phyloP scores from a whole-genome alignment of 1,284 basidiomycete genomes.

The Singerocomus inundabilis region DNA sequence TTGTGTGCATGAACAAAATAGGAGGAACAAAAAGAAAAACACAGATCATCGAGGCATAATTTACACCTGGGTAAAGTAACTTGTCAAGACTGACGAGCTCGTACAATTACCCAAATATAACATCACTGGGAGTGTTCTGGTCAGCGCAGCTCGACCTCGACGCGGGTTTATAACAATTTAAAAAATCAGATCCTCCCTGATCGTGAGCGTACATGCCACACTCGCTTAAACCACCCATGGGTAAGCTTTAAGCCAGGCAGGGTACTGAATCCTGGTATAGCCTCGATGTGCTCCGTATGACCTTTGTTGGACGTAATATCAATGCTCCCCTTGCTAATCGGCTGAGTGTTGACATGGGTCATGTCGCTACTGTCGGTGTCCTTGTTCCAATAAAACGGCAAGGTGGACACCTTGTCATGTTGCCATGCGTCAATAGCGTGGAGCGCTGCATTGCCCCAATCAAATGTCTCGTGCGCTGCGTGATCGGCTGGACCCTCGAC shows the following conservation, averaged over 20 bases:
- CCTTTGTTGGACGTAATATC: constrained; percentile 2
- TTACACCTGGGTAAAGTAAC: constrained; percentile 6
- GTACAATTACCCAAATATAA: background rate
- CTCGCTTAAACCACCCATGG: constrained; percentile 32
- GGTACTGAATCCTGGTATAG: constrained; percentile 23
- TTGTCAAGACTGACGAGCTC: background rate
- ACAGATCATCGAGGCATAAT: no score
- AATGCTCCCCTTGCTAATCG: background rate
- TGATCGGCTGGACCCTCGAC: constrained; percentile 67
- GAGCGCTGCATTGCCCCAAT: constrained; percentile 78
- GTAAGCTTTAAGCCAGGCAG: constrained; percentile 28
- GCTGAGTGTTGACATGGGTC: constrained; percentile 20
- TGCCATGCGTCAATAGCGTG: constrained; percentile 67
- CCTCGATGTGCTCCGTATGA: constrained; percentile 23
- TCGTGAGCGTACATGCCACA: constrained; percentile 32
- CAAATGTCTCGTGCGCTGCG: constrained; percentile 55
- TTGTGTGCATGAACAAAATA: no score
- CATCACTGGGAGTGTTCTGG: no score
- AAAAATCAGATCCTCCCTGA: constrained; percentile 22
- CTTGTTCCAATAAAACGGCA: constrained; percentile 43
- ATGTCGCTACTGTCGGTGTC: constrained; percentile 35
- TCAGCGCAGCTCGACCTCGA: no score
- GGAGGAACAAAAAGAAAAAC: no score
- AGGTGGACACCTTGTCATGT: constrained; percentile 28
- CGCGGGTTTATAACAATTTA: no score